phyloP scores from a whole-genome alignment of 2,329 filamentous ascomycete species.

The Aspergillus arachidicola region DNA sequence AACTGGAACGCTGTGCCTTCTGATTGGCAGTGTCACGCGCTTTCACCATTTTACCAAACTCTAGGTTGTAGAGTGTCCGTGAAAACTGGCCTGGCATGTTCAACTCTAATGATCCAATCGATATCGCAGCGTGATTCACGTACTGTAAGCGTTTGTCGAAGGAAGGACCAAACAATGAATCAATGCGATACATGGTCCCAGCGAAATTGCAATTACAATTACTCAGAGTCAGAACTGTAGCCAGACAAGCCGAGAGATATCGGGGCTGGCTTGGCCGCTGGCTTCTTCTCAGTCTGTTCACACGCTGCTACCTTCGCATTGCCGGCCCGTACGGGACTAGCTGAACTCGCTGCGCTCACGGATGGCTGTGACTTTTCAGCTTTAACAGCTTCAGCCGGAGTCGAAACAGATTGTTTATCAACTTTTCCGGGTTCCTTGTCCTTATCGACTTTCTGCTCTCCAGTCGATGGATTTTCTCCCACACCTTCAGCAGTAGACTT shows the following conservation, averaged over 20 bases:
- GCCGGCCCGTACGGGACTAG: background rate
- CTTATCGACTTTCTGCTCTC: constrained; percentile 13
- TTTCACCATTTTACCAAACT: background rate
- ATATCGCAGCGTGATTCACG: background rate
- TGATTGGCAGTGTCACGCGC: background rate
- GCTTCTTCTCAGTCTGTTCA: constrained; percentile 1
- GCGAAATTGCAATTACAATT: constrained; percentile 8
- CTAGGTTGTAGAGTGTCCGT: background rate
- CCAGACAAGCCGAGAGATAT: constrained; percentile 37
- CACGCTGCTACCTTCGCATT: background rate
- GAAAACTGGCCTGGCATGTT: background rate
- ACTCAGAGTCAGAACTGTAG: constrained; percentile 47
- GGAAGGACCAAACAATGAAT: background rate
- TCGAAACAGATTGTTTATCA: constrained; percentile 1
- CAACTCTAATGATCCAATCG: background rate
- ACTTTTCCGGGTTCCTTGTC: background rate
- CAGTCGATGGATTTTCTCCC: constrained; percentile 8
- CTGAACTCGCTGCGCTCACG: background rate
- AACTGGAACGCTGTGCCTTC: background rate
- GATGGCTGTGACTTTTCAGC: background rate
- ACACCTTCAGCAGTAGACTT: constrained; percentile 38
- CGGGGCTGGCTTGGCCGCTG: constrained; percentile 26
- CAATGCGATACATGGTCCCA: background rate
- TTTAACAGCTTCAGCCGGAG: background rate
- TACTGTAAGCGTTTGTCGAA: background rate